Evolutionary conservation across 2,329 filamentous ascomycete species (phyloP), one percentile per base, ranked within the genome.

Genomic region (Colletotrichum noveboracense): DNA sequence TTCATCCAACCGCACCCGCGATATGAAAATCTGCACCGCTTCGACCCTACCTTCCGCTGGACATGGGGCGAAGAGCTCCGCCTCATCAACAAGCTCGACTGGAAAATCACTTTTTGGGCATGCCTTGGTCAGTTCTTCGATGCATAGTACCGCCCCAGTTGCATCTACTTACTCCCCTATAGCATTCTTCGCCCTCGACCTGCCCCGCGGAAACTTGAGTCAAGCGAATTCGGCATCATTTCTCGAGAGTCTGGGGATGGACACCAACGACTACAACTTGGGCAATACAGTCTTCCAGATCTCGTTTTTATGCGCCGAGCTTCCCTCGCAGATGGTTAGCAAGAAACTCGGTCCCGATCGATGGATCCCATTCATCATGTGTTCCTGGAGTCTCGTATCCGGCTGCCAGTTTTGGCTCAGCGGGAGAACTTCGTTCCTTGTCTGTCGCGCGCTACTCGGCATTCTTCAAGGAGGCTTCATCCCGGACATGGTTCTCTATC

Each of bases 241-340:
- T 38, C 82, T 91, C 21, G 87, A 90, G 2, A 84, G 85, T 38
- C 76, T 85, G 6, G 78, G 80, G 1, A 79, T 85, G 65, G 76
- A 78, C 18, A 85, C 83, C 2, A 84, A 85, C 60, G 85, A 88
- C 71, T 90, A 88, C 79, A 92, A 91, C 79, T 81, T 87, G 18
- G 90, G 90, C 30, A 86, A 91, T 79, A 90, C 88, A 0, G 86
- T 92, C 62, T 92, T 91, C 77, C 84, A 87, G 1, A 80, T 91
- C 6, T 86, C 86, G 0, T 92, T 92, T 77, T 81, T 92, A 3
- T 82, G 87, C 6, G 90, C 91, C 0, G 91, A 93, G 78, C 82
- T 93, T 3, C 91, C 91, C 0, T 93, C 91, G 0, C 91, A 93
- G 78, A 85, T 93, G 10, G 79, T 93, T 16, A 89, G 87, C 58